A percentile compares a stretch with the other conserved stretches of the same genome.
phyloP scores from a whole-genome alignment of 805 yeast species.

The Blastobotrys americana region DNA sequence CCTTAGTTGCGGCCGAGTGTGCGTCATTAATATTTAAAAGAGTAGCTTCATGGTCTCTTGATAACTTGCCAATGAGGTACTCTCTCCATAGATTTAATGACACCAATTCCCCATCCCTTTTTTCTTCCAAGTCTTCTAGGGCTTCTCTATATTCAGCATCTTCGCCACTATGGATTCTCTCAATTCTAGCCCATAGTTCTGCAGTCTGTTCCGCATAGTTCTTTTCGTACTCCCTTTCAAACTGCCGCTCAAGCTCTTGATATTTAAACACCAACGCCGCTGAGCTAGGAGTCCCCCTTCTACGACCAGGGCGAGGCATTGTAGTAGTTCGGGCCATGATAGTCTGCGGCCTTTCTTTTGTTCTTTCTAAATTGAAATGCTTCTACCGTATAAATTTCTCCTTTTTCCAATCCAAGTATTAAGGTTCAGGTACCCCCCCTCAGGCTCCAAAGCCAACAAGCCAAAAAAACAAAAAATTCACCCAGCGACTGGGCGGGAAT shows the following conservation, averaged over 20 bases:
- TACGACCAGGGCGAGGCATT: neutral
- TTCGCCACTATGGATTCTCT: conserved; percentile 6
- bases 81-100: conserved; percentile 12
- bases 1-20: conserved; percentile 4
- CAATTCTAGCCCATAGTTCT: conserved; percentile 7
- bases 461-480: too few species aligned
- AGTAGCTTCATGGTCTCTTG: conserved; percentile 8
- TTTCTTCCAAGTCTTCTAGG: conserved; percentile 16
- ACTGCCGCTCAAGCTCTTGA: conserved; percentile 10
- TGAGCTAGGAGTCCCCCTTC: neutral
- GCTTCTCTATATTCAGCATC: conserved; percentile 13
- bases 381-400: neutral
- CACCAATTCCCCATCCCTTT: conserved; percentile 18
- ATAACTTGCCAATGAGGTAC: conserved; percentile 10
- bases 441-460: too few species aligned
- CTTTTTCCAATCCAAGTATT: neutral
- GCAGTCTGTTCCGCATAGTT: conserved; percentile 11
- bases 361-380: neutral
- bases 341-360: neutral
- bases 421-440: neutral
- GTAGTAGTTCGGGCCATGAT: neutral
- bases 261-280: conserved; percentile 5
- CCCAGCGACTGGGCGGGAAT: too few species aligned
- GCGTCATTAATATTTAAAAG: conserved; percentile 11
- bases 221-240: conserved; percentile 6